phyloP scores from a whole-genome alignment of 208 protist genomes.

The Trypanosoma rangeli region DNA sequence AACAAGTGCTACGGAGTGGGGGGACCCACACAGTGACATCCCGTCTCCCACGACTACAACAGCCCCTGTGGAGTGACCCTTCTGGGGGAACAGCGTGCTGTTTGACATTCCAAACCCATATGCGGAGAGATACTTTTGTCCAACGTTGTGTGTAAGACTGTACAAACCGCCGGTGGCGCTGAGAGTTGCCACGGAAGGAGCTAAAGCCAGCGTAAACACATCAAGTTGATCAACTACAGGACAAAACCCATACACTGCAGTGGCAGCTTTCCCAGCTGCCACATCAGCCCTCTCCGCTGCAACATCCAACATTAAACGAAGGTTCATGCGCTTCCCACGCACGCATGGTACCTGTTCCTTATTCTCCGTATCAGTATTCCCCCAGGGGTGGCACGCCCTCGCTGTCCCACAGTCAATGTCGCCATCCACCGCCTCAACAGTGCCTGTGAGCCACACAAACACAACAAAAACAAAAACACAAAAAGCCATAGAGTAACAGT shows the following conservation, averaged over 20 bases:
- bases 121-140: slow-evolving; percentile 57
- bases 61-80: slow-evolving; percentile 34
- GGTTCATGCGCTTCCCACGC: slow-evolving; percentile 49
- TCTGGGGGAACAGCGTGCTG: slow-evolving; percentile 33
- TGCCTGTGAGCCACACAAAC: slow-evolving; percentile 1
- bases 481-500: neutral
- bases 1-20: slow-evolving; percentile 49
- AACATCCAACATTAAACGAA: slow-evolving; percentile 73
- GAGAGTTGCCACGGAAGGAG: slow-evolving; percentile 34
- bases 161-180: slow-evolving; percentile 12
- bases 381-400: slow-evolving; percentile 28
- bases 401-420: slow-evolving; percentile 35
- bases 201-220: slow-evolving; percentile 46
- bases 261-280: neutral
- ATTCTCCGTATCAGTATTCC: neutral
- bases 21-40: slow-evolving; percentile 26
- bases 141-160: slow-evolving; percentile 9
- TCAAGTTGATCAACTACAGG: slow-evolving; percentile 68
- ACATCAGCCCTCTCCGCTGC: slow-evolving; percentile 36
- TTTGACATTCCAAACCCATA: slow-evolving; percentile 82
- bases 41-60: slow-evolving; percentile 70
- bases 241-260: slow-evolving; percentile 71
- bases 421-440: neutral
- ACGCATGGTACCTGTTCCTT: slow-evolving; percentile 26
- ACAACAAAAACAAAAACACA: neutral